These are phyloP conservation scores for Irpex sp. DNA, from an alignment of 1,284 basidiomycete genomes.

Conservation along the genomic window DNA sequence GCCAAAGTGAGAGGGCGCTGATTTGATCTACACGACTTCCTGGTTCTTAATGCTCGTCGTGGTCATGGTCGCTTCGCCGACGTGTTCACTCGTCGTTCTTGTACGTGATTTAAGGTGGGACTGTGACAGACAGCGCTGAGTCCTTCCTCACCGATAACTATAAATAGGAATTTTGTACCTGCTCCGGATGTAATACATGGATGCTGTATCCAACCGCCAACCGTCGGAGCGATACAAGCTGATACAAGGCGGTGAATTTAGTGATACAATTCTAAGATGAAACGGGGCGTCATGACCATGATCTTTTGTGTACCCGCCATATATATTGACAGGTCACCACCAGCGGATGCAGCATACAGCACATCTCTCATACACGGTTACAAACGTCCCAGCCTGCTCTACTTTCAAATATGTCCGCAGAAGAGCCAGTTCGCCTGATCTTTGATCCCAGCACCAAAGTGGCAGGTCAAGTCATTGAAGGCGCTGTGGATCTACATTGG, in stretches of 20 bases:
- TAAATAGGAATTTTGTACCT: too few relatives aligned
- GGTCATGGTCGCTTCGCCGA: not conserved
- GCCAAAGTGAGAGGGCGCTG: not conserved
- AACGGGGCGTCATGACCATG: not conserved
- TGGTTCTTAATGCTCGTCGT: not conserved
- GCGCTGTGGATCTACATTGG: constrained; percentile 20
- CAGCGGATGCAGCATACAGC: not conserved
- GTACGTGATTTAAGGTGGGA: not conserved
- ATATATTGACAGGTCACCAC: too few relatives aligned
- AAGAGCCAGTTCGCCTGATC: not conserved
- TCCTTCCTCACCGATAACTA: not conserved
- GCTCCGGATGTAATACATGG: not conserved
- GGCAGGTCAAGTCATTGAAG: constrained; percentile 13
- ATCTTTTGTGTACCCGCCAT: too few relatives aligned
- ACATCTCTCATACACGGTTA: too few relatives aligned
- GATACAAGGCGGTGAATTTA: not conserved
- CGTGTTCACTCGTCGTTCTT: not conserved
- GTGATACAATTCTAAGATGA: not conserved
- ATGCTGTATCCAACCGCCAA: not conserved
- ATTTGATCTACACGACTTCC: not conserved
- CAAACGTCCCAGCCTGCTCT: not conserved
- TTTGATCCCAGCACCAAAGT: constrained; percentile 4
- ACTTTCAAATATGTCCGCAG: not conserved
- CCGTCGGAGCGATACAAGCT: not conserved
- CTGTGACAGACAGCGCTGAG: not conserved